phyloP scores from a whole-genome alignment of 768 basidiomycete genomes.

The Crassisporium funariophilum region DNA sequence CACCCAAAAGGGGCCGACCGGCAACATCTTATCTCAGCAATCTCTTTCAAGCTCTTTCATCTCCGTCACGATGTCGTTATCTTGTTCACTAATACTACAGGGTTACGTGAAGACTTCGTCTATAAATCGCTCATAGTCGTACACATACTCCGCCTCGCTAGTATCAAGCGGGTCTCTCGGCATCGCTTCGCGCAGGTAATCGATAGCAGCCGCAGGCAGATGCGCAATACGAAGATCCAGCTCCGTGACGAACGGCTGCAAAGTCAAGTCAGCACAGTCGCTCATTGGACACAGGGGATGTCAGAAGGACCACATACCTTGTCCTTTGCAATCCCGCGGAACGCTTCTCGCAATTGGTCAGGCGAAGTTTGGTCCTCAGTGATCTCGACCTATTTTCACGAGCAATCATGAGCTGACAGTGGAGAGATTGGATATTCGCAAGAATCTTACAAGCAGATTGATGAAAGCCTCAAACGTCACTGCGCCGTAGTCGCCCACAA shows the following conservation, averaged over 20 bases:
- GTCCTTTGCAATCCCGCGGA: slow-evolving; percentile 87
- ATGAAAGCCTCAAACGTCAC: slow-evolving; percentile 95
- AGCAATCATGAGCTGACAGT: neutral
- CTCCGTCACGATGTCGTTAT: neutral
- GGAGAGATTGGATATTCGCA: neutral
- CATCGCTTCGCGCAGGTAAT: slow-evolving; percentile 84
- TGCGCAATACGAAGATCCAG: slow-evolving; percentile 86
- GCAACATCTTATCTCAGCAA: slow-evolving; percentile 25
- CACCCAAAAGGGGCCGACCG: slow-evolving; percentile 20
- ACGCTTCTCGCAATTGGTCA: slow-evolving; percentile 90
- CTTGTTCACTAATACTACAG: neutral
- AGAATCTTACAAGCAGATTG: slow-evolving; percentile 73
- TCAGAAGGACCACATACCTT: slow-evolving; percentile 56
- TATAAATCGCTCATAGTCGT: slow-evolving; percentile 83
- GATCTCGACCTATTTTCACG: slow-evolving; percentile 74
- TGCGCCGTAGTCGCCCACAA: slow-evolving; percentile 80
- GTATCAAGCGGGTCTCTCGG: slow-evolving; percentile 54
- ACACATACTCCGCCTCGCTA: slow-evolving; percentile 73
- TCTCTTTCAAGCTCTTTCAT: slow-evolving; percentile 13
- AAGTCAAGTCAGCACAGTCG: slow-evolving; percentile 15
- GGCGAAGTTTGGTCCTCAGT: slow-evolving; percentile 94
- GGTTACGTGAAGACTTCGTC: slow-evolving; percentile 70
- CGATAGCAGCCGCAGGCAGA: slow-evolving; percentile 72
- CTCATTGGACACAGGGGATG: slow-evolving; percentile 7
- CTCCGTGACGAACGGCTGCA: slow-evolving; percentile 90